Evolutionary conservation across 352 stramenopile species (phyloP), one percentile per base, ranked within the genome.

Genomic region (Pythium pyrilobum): DNA sequence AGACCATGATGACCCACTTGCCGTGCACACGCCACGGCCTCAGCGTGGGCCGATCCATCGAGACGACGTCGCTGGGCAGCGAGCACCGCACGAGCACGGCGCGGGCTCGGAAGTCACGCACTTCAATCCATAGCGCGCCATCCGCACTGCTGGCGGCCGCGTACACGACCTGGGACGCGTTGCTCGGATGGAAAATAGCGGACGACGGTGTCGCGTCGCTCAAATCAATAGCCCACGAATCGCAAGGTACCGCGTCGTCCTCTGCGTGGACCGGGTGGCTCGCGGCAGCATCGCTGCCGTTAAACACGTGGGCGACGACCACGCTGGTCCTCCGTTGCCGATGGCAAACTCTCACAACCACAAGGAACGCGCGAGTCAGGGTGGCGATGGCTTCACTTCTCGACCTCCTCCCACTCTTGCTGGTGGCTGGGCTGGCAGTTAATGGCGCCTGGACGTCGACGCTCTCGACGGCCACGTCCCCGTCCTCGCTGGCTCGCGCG

Each of bases 101-200:
- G 3, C 41, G 50, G 2, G 29, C 43, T 36, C 32, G 50, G 18
- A 59, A 51, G 23, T 65, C 57, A 12, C 57, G 57, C 12, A 55
- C 31, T 15, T 47, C 43, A 24, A 65, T 45, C 18, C 29, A 39
- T 36, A 16, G 23, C 15, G 7, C 13, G 5, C 29, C 20, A 12
- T 45, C 38, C 5, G 44, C 15, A 28, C 20, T 18, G 16, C 49
- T 25, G 15, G 31, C 5, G 13, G 51, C 16, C 16, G 23, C 2
- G 18, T 59, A 52, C n/a, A 66, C 8, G 2, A 66, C 24, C 2
- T 55, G 44, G 4, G 23, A 23, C 0, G 38, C 3, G n/a, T 48
- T 38, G 5, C 18, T 54, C 3, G 59, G 51, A 43, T 66, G 51
- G 34, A 66, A 66, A 11, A 66, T 18, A 1, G 32, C 50, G n/a